A percentile compares a stretch with the other conserved stretches of the same genome.
These are phyloP conservation scores for Cercophora scortea DNA, from an alignment of 495 filamentous ascomycete genomes.

Conservation along the genomic window DNA sequence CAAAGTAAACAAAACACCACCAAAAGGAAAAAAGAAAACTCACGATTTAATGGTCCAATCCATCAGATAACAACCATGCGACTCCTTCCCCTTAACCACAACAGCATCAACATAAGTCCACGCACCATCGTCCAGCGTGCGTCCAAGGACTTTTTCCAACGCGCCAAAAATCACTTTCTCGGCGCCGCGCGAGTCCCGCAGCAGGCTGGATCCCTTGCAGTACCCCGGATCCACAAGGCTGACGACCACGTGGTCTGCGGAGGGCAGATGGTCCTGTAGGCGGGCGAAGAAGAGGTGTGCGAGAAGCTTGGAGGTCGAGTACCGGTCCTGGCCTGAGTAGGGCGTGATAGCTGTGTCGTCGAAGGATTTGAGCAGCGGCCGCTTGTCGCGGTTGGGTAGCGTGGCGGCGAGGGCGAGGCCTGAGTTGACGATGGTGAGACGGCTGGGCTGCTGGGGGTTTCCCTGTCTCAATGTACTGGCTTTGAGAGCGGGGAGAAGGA, in stretches of 20 bases:
- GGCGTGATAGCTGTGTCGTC: not conserved
- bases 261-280: not conserved
- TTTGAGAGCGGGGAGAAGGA: constrained; percentile 39
- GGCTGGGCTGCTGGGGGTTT: not conserved
- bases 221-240: not conserved
- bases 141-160: not conserved
- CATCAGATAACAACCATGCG: not conserved
- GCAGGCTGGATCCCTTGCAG: not conserved
- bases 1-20: not conserved
- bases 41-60: not conserved
- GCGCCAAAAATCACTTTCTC: not conserved
- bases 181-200: not conserved
- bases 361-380: not conserved
- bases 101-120: not conserved
- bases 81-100: not conserved
- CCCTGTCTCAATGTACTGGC: not conserved
- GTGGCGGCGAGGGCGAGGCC: not conserved
- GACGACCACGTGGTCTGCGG: not conserved
- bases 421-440: not conserved
- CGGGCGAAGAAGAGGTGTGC: not conserved
- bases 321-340: not conserved
- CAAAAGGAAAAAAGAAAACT: not conserved
- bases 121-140: not conserved
- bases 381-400: not conserved
- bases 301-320: not conserved